Conservation (phyloP, 179 eudicot species). For the Kewa caespitosa region DNA sequence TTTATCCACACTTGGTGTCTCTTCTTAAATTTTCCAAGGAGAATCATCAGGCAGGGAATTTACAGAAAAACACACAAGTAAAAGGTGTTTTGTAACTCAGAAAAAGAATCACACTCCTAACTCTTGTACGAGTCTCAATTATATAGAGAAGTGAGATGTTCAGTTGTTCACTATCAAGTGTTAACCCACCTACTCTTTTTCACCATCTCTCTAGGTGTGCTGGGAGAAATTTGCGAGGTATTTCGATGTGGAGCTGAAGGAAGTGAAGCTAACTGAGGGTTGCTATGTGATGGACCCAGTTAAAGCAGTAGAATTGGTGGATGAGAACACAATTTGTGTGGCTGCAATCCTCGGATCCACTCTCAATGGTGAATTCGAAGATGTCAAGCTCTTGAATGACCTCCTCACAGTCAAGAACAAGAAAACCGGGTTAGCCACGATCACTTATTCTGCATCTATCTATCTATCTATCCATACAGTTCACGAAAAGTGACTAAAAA, state of each 20-base stretch:
- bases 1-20: no score
- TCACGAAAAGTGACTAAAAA: no score
- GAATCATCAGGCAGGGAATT: no score
- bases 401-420: constrained; percentile 52
- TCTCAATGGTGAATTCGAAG: constrained; percentile 64
- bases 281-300: constrained; percentile 63
- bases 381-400: constrained; percentile 52
- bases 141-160: neutral
- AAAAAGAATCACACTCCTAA: no score
- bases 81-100: no score
- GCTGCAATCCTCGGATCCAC: constrained; percentile 73
- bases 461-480: no score
- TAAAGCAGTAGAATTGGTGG: constrained; percentile 54
- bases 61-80: no score
- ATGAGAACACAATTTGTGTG: constrained; percentile 61
- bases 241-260: constrained; percentile 64
- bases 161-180: no score
- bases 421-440: constrained; percentile 54
- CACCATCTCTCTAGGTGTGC: constrained; percentile 32
- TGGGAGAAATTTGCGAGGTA: constrained; percentile 68
- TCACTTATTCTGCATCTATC: no score
- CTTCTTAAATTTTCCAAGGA: no score
- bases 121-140: neutral
- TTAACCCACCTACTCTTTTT: neutral
- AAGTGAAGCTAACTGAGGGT: constrained; percentile 51